Conservation (phyloP, 192 early-diverging fungal genomes). For the Coemansia sp. region DNA sequence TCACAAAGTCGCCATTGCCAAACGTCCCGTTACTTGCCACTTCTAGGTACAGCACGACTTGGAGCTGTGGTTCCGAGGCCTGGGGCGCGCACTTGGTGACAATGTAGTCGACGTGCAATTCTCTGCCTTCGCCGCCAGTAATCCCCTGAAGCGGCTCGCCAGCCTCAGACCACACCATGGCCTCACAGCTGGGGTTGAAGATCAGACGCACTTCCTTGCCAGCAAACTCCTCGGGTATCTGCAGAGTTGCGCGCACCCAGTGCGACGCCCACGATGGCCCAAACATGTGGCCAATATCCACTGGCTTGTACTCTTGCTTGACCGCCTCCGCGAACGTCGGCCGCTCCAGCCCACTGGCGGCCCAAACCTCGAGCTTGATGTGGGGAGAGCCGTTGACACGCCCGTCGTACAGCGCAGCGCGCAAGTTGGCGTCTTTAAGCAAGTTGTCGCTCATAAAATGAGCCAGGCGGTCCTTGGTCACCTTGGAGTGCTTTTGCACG, state of each 20-base stretch:
- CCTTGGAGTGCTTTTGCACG: slow-evolving; percentile 64
- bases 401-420: slow-evolving; percentile 53
- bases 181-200: slow-evolving; percentile 88
- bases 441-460: slow-evolving; percentile 69
- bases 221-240: slow-evolving; percentile 62
- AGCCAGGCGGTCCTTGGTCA: slow-evolving; percentile 70
- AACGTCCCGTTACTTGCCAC: slow-evolving; percentile 93
- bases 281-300: slow-evolving; percentile 70
- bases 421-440: slow-evolving; percentile 69
- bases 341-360: slow-evolving; percentile 54
- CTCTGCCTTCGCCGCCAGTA: slow-evolving; percentile 63
- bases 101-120: slow-evolving; percentile 53
- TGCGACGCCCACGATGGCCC: slow-evolving; percentile 87
- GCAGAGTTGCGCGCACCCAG: slow-evolving; percentile 71
- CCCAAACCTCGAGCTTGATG: slow-evolving; percentile 55
- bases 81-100: slow-evolving; percentile 51
- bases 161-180: slow-evolving; percentile 81
- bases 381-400: slow-evolving; percentile 39
- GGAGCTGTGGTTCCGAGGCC: slow-evolving; percentile 25
- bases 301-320: slow-evolving; percentile 62
- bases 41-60: slow-evolving; percentile 79
- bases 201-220: slow-evolving; percentile 79
- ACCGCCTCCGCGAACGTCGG: slow-evolving; percentile 55
- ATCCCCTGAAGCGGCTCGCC: slow-evolving; percentile 85
- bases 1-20: slow-evolving; percentile 57